Percentiles rank a stretch among this genome's conserved stretches.
Evolutionary conservation across 371 early-diverging fungal species (phyloP).

Genomic region (Mortierella sp.): DNA sequence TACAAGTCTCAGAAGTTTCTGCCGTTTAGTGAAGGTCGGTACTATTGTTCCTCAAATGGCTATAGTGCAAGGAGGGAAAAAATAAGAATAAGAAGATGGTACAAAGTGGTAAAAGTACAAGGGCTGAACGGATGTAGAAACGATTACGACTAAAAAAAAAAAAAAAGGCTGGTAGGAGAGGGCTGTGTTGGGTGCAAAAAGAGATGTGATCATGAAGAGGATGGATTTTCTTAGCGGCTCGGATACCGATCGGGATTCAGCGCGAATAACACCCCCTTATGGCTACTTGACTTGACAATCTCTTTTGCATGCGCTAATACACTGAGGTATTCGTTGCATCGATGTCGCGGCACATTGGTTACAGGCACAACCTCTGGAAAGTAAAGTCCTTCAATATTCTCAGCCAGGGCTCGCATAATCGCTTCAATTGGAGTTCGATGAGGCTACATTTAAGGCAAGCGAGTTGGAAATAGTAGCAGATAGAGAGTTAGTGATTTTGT

Average conservation of each 20-base stretch:
- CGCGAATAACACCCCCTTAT: slow-evolving; percentile 35
- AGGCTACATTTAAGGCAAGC: slow-evolving; percentile 9
- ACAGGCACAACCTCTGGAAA: slow-evolving; percentile 47
- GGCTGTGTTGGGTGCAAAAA: background rate
- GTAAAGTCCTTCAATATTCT: slow-evolving; percentile 38
- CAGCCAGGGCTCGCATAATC: slow-evolving; percentile 45
- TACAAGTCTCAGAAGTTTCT: no score
- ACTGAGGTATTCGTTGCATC: slow-evolving; percentile 50
- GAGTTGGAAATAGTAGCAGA: background rate
- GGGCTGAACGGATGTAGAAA: no score
- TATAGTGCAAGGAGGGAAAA: background rate
- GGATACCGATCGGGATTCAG: slow-evolving; percentile 52
- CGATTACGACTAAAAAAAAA: background rate
- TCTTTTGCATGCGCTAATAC: slow-evolving; percentile 47
- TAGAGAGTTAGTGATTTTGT: background rate
- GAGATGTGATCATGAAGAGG: no score
- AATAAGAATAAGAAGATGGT: background rate
- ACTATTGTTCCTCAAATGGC: no score
- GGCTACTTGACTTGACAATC: slow-evolving; percentile 30
- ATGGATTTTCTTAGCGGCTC: slow-evolving; percentile 19
- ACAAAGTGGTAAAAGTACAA: no score
- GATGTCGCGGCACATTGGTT: slow-evolving; percentile 37
- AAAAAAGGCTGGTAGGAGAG: background rate
- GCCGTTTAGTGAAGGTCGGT: no score
- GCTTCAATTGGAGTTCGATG: slow-evolving; percentile 43